Evolutionary conservation across 139 green algal genomes (phyloP).

Genomic region (Tetraselmis chui): DNA sequence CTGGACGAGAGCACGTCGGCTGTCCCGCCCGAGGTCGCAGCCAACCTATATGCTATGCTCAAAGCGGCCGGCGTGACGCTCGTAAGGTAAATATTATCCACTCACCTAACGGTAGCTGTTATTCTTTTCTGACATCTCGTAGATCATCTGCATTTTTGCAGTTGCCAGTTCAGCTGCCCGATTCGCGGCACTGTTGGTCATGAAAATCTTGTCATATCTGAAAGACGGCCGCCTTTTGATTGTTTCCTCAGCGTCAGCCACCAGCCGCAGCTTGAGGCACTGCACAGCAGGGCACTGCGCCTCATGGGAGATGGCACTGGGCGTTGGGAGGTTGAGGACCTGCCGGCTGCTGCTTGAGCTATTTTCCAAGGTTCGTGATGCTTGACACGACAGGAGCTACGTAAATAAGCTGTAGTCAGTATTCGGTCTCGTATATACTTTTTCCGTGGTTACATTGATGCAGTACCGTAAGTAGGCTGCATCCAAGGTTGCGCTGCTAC

Average conservation of each 20-base stretch:
- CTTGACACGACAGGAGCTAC: no score
- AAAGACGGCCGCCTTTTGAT: background rate
- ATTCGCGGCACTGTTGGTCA: background rate
- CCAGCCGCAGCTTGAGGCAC: background rate
- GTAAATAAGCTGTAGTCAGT: no score
- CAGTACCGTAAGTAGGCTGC: no score
- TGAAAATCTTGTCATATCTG: constrained; percentile 12
- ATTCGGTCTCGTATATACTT: no score
- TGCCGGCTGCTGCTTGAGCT: background rate
- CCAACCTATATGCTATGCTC: constrained; percentile 28
- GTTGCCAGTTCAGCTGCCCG: no score
- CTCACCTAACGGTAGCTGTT: no score
- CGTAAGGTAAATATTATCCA: constrained; percentile 6
- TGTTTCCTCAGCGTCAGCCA: constrained; percentile 19
- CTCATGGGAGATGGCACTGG: constrained; percentile 16
- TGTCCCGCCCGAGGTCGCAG: constrained; percentile 17
- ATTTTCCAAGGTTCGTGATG: no score
- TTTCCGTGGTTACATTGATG: no score
- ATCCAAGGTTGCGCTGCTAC: no score
- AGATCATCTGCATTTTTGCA: no score
- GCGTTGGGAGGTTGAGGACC: constrained; percentile 1
- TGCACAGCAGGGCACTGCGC: constrained; percentile 11
- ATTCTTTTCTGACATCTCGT: no score
- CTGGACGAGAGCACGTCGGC: constrained; percentile 45
- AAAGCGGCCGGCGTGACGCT: constrained; percentile 18